Base-by-base conservation (phyloP, 371 early-diverging fungal genomes). In the Mycotypha africana region DNA sequence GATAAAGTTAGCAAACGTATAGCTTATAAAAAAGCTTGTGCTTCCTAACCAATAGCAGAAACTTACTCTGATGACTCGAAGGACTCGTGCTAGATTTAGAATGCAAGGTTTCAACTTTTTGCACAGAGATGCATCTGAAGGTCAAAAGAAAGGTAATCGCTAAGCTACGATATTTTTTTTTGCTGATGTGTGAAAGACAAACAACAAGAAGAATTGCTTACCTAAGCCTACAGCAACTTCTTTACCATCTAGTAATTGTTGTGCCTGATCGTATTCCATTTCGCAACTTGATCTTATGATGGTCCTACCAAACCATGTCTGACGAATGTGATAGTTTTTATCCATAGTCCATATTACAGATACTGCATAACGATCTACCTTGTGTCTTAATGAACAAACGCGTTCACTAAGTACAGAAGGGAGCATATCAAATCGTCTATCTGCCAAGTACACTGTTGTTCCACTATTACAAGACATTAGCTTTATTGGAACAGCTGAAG, bases 361-460 rank as follows among this genome's bases (percentile, higher is more conserved):
- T 19, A 89, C 84, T 0, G 94, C 86, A 46, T 86, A 84, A 11
- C 94, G 81, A 49, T 85, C 87, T 2, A 85, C 82, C 22, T 81
- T 78, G n/a, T 83, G 82, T 21, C 91, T 85, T 35, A 94, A 64
- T 14, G 88, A 88, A 60, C 93, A 95, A 1, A 93, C 68, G 21
- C 87, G 76, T 62, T 93, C 93, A 64, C 95, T 91, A 21, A 98
- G 74, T 2, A 93, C 78, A n/a, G 85, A 77, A 0, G 99, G 99
- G 7, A 99, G 74, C 99, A 99, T 99, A 49, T 97, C 97, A 56
- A 98, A 93, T 15, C 94, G 81, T 28, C 89, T 75, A 60, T 91
- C 89, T 2, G 88, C 86, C 19, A 99, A 67, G 65, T 99, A 99
- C 1, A 95, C 89, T 0, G 98, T 96, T 3, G 97, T 98, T 4